Evolutionary conservation across 495 filamentous ascomycete genomes (phyloP).

Genomic region (Penicillium egyptiacum): DNA sequence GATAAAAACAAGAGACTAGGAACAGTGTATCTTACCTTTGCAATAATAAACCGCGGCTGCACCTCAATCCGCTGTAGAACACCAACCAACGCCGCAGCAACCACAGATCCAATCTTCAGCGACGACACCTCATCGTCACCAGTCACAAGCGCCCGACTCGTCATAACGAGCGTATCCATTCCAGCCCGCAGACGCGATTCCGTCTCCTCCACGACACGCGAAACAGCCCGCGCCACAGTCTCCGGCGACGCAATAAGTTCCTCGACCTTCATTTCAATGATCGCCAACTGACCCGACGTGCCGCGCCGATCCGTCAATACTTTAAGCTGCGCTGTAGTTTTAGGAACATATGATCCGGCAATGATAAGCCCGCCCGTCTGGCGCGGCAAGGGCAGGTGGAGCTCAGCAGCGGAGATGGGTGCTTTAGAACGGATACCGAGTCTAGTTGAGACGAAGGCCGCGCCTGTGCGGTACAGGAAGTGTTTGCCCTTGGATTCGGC

Average conservation of each 20-base stretch:
- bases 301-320: constrained; percentile 38
- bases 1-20: background rate
- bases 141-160: constrained; percentile 49
- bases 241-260: constrained; percentile 39
- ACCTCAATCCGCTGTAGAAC: constrained; percentile 43
- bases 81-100: constrained; percentile 48
- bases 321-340: constrained; percentile 52
- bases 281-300: constrained; percentile 32
- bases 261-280: constrained; percentile 51
- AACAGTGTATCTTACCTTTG: constrained; percentile 38
- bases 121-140: constrained; percentile 46
- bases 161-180: constrained; percentile 54
- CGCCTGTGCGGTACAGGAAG: constrained; percentile 54
- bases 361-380: constrained; percentile 51
- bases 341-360: constrained; percentile 56
- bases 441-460: constrained; percentile 55
- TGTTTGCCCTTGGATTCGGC: constrained; percentile 46
- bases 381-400: constrained; percentile 32
- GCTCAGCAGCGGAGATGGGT: constrained; percentile 44
- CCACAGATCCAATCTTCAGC: constrained; percentile 44
- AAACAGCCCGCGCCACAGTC: constrained; percentile 23
- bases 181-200: constrained; percentile 31
- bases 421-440: constrained; percentile 48
- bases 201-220: constrained; percentile 27
- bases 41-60: constrained; percentile 53